Percentiles rank a stretch among this genome's conserved stretches.
Evolutionary conservation across 257 asterid genomes (phyloP).

Genomic region (Fraxinus cuspidata): DNA sequence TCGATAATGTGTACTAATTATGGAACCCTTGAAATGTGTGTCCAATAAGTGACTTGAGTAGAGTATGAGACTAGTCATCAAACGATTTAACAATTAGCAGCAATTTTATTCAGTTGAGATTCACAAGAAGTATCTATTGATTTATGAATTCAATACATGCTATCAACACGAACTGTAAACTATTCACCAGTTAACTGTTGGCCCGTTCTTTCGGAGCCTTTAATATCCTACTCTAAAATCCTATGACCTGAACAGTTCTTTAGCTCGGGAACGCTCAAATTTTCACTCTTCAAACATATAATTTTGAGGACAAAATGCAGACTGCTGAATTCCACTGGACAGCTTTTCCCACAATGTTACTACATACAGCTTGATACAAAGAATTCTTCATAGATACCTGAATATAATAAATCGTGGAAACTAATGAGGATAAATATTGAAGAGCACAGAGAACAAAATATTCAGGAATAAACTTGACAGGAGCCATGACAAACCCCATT

Average conservation of each 20-base stretch:
- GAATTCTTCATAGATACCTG: conserved; percentile 39
- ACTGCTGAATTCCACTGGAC: conserved; percentile 28
- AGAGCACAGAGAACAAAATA: conserved; percentile 5
- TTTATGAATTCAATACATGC: neutral
- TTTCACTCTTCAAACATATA: conserved; percentile 20
- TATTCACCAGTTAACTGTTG: conserved; percentile 14
- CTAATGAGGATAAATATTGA: neutral
- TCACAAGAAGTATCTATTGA: neutral
- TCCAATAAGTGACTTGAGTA: no score
- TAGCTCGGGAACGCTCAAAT: conserved; percentile 33
- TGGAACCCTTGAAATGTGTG: no score
- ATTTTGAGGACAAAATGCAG: conserved; percentile 12
- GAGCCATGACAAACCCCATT: neutral
- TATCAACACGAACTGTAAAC: neutral
- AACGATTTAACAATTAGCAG: neutral
- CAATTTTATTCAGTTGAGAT: neutral
- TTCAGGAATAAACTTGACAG: neutral
- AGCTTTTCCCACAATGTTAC: conserved; percentile 30
- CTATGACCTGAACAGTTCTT: conserved; percentile 21
- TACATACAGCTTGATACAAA: conserved; percentile 33
- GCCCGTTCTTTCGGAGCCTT: conserved; percentile 25
- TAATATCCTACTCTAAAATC: conserved; percentile 17
- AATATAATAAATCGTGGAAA: conserved; percentile 15
- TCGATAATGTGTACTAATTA: no score
- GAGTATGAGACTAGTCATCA: neutral